Percentiles rank a stretch among this genome's conserved stretches.
These are phyloP conservation scores for Fistulinella prunicolor DNA, from an alignment of 768 basidiomycete genomes.

Conservation along the genomic window DNA sequence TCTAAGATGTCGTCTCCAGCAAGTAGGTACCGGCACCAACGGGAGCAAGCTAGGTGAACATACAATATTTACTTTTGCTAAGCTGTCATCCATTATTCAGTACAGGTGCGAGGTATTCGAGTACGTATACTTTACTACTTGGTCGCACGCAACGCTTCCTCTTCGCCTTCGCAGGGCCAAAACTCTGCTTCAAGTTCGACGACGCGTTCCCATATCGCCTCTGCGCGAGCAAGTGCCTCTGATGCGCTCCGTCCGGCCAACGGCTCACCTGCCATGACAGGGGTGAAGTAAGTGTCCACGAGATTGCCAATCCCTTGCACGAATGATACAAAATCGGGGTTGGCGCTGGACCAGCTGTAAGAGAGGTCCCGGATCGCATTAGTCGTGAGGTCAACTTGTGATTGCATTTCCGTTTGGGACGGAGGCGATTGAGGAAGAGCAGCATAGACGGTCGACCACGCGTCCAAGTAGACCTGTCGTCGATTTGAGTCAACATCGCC, in stretches of 20 bases:
- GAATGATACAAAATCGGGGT: slow-evolving; percentile 49
- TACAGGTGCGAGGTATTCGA: no score
- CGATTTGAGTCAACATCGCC: neutral
- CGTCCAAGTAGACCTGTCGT: slow-evolving; percentile 61
- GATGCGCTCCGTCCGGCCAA: slow-evolving; percentile 5
- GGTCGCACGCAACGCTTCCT: slow-evolving; percentile 10
- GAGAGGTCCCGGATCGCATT: slow-evolving; percentile 48
- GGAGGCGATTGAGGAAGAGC: slow-evolving; percentile 1
- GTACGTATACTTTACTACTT: no score
- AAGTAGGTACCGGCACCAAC: no score
- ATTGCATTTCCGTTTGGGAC: neutral
- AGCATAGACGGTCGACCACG: slow-evolving; percentile 54
- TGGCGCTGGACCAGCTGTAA: slow-evolving; percentile 54
- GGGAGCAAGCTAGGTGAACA: no score
- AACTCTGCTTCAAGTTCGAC: slow-evolving; percentile 60
- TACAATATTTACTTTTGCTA: no score
- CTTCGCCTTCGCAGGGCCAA: slow-evolving; percentile 50
- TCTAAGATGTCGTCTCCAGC: no score
- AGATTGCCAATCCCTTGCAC: slow-evolving; percentile 48
- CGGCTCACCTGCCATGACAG: slow-evolving; percentile 36
- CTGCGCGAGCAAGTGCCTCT: slow-evolving; percentile 33
- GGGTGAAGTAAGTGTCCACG: slow-evolving; percentile 38
- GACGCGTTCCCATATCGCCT: slow-evolving; percentile 55
- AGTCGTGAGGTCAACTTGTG: slow-evolving; percentile 11
- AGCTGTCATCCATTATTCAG: no score